Conservation (phyloP, 2,329 filamentous ascomycete species). For the Epicoccum sorghinum region DNA sequence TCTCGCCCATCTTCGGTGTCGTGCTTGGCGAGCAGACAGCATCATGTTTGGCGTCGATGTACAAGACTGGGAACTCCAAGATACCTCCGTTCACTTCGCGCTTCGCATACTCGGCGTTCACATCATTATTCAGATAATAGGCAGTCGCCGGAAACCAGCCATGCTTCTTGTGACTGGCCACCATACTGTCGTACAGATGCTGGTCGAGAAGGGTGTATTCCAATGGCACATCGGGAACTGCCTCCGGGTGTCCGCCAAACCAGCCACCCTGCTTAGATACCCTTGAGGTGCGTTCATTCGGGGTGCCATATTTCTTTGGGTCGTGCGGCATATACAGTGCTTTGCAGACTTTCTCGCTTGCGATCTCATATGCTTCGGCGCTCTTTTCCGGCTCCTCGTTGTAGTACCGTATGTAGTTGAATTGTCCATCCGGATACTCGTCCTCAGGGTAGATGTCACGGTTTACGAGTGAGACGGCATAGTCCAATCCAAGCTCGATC, state of each 20-base stretch:
- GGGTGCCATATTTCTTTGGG: conserved; percentile 33
- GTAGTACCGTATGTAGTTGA: conserved; percentile 45
- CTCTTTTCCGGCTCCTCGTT: conserved; percentile 26
- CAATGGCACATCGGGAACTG: conserved; percentile 39
- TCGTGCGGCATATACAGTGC: conserved; percentile 30
- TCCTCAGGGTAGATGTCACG: conserved; percentile 55
- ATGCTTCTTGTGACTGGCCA: conserved; percentile 48
- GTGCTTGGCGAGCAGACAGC: conserved; percentile 38
- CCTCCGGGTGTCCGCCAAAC: conserved; percentile 37
- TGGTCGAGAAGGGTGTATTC: conserved; percentile 37
- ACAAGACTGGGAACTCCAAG: conserved; percentile 47
- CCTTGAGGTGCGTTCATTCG: conserved; percentile 19
- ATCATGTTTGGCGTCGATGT: conserved; percentile 50
- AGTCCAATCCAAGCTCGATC: conserved; percentile 51
- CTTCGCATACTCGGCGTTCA: conserved; percentile 51
- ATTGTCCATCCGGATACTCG: conserved; percentile 49
- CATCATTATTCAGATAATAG: conserved; percentile 54
- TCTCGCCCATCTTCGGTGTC: conserved; percentile 42
- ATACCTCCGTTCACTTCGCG: conserved; percentile 45
- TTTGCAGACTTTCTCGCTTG: conserved; percentile 33
- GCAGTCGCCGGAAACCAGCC: conserved; percentile 49
- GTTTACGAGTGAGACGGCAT: conserved; percentile 46
- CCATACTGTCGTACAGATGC: conserved; percentile 33
- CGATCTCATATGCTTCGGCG: conserved; percentile 27
- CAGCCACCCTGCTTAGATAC: conserved; percentile 37